phyloP scores from a whole-genome alignment of 805 yeast species.

The Candida nanaspora region DNA sequence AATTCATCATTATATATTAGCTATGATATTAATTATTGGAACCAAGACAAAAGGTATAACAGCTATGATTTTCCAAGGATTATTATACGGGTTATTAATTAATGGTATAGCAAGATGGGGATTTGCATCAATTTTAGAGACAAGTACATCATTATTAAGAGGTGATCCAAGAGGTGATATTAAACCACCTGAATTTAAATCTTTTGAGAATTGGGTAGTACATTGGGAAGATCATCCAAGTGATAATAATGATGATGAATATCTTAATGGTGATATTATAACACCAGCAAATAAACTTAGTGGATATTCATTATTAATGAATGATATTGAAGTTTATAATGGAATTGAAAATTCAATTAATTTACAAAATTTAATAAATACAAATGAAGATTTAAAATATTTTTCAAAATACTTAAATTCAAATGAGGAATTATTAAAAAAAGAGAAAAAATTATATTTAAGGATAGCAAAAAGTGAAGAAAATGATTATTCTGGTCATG shows the following conservation, averaged over 20 bases:
- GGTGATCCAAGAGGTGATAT: constrained; percentile 61
- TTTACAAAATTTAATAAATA: constrained; percentile 26
- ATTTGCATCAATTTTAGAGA: constrained; percentile 81
- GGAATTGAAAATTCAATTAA: constrained; percentile 45
- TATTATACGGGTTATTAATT: constrained; percentile 69
- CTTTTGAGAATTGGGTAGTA: too few relatives aligned
- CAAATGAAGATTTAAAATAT: constrained; percentile 20
- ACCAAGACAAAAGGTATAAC: constrained; percentile 67
- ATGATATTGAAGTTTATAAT: constrained; percentile 71
- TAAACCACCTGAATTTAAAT: constrained; percentile 47
- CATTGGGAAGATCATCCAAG: too few relatives aligned
- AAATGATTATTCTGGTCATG: constrained; percentile 22
- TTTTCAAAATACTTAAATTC: constrained; percentile 19
- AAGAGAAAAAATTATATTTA: constrained; percentile 34
- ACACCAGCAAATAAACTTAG: constrained; percentile 27
- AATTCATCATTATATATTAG: constrained; percentile 75
- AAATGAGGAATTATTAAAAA: constrained; percentile 23
- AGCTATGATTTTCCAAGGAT: constrained; percentile 76
- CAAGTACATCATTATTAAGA: constrained; percentile 56
- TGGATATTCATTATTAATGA: constrained; percentile 60
- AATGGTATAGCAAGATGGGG: constrained; percentile 94
- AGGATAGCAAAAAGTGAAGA: constrained; percentile 48
- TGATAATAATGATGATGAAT: constrained; percentile 4
- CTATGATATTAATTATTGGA: constrained; percentile 73
- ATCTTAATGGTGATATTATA: constrained; percentile 15